Evolutionary conservation across 2,329 filamentous ascomycete genomes (phyloP), one percentile per base, ranked within the genome.

Genomic region (Penicillium sp.): DNA sequence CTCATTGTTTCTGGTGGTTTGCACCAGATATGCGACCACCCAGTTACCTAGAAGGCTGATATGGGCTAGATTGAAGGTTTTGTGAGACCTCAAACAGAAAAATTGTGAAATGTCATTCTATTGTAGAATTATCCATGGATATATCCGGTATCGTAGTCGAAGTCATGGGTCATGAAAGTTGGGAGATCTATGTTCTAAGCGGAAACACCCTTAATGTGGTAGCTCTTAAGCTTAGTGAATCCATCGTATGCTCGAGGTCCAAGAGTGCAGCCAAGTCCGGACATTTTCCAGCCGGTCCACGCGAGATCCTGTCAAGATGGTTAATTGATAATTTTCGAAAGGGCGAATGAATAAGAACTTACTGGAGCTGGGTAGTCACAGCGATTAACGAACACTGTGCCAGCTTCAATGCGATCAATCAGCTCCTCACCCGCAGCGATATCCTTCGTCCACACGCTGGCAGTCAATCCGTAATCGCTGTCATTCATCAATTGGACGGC

Each of bases 241-340:
- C 93, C 90, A 66, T 96, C 92, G 70, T 93, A 97, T 13, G 91
- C 93, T 68, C 91, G 93, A 64, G 82, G 88, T 76, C 90, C 92
- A 67, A 97, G 78, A 9, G 91, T 96, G 68, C 90, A 88, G 31
- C 93, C 93, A 76, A 90, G 90, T 60, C 93, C 92, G 54, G 91
- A 96, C 71, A 95, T 90, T 81, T 96, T 97, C 91, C 91, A 96
- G 7, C 93, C 93, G 3, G 91, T 93, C 91, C 90, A 95, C 10
- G 91, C 90, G 64, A 95, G 84, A 74, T 95, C 91, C 90, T 93
- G 26, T 13, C n/a, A 19, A n/a, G 42, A 13, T 9, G 2, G 64
- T 19, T 8, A 24, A 37, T 61, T 35, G 59, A 53, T 26, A 5
- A n/a, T n/a, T n/a, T n/a, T n/a, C n/a, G n/a, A 26, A 26, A 26